Evolutionary conservation across 495 filamentous ascomycete genomes (phyloP).

Genomic region (Venustampulla echinocandica): DNA sequence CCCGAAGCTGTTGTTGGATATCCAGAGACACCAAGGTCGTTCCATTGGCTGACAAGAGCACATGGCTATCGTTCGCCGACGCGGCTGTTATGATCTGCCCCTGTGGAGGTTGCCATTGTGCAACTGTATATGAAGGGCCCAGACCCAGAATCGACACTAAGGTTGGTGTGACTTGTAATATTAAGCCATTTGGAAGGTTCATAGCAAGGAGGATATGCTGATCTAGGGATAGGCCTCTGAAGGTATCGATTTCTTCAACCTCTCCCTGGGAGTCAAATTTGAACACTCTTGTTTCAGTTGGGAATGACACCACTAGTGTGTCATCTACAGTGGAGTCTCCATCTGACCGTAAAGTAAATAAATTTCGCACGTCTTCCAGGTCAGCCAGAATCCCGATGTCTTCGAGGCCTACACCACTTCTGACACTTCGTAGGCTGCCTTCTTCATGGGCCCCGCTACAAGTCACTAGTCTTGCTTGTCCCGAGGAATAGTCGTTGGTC

Average conservation of each 20-base stretch:
- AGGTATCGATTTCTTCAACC: conserved; percentile 74
- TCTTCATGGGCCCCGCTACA: conserved; percentile 83
- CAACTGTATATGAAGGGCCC: conserved; percentile 29
- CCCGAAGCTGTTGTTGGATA: conserved; percentile 46
- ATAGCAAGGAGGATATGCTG: conserved; percentile 65
- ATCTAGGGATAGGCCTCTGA: conserved; percentile 57
- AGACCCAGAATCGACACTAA: conserved; percentile 44
- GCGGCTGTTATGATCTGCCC: conserved; percentile 63
- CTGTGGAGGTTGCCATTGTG: conserved; percentile 56
- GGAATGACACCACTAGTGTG: conserved; percentile 68
- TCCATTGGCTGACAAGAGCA: conserved; percentile 70
- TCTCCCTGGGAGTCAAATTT: conserved; percentile 64
- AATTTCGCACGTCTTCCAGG: conserved; percentile 61
- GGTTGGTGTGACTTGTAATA: conserved; percentile 72
- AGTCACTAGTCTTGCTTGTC: conserved; percentile 88
- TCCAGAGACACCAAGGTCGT: conserved; percentile 56
- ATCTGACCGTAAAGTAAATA: conserved; percentile 49
- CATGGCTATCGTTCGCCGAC: conserved; percentile 56
- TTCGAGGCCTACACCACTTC: conserved; percentile 89
- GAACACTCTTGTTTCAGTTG: conserved; percentile 79
- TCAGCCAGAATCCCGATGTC: conserved; percentile 76
- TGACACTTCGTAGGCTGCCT: conserved; percentile 77
- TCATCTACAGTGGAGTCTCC: conserved; percentile 44
- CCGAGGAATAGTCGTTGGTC: conserved; percentile 84
- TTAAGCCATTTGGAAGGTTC: conserved; percentile 50